A percentile compares a stretch with the other conserved stretches of the same genome.
These are phyloP conservation scores for Austroboletus festivus DNA, from an alignment of 768 basidiomycete genomes.

Conservation along the genomic window DNA sequence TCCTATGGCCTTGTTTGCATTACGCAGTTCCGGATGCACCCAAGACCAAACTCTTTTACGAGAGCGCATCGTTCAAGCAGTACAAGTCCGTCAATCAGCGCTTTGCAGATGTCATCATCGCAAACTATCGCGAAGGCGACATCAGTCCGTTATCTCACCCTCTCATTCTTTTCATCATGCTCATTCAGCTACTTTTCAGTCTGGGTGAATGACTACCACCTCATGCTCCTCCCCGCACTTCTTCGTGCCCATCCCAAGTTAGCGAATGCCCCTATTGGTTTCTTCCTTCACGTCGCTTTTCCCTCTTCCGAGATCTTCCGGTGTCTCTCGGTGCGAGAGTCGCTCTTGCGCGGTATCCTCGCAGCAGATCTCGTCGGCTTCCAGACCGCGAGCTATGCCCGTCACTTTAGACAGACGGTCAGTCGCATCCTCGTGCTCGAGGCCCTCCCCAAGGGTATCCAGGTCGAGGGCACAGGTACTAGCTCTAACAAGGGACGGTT, in stretches of 20 bases:
- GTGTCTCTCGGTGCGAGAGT: constrained; percentile 75
- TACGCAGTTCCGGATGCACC: constrained; percentile 87
- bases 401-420: constrained; percentile 84
- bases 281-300: constrained; percentile 97
- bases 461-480: constrained; percentile 39
- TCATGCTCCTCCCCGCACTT: constrained; percentile 87
- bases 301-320: constrained; percentile 95
- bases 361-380: constrained; percentile 92
- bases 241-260: constrained; percentile 63
- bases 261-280: constrained; percentile 49
- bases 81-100: constrained; percentile 89
- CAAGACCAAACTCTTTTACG: constrained; percentile 78
- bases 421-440: constrained; percentile 76
- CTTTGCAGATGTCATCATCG: constrained; percentile 82
- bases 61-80: constrained; percentile 76
- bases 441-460: constrained; percentile 80
- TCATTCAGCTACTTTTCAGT: constrained; percentile 33
- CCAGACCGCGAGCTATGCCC: constrained; percentile 80
- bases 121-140: constrained; percentile 83
- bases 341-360: constrained; percentile 84
- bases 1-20: constrained; percentile 85
- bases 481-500: constrained; percentile 46
- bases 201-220: constrained; percentile 95
- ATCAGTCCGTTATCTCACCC: constrained; percentile 43
- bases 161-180: neutral